Evolutionary conservation across 2,329 filamentous ascomycete genomes (phyloP), one percentile per base, ranked within the genome.

Genomic region (Talaromyces pinophilus): DNA sequence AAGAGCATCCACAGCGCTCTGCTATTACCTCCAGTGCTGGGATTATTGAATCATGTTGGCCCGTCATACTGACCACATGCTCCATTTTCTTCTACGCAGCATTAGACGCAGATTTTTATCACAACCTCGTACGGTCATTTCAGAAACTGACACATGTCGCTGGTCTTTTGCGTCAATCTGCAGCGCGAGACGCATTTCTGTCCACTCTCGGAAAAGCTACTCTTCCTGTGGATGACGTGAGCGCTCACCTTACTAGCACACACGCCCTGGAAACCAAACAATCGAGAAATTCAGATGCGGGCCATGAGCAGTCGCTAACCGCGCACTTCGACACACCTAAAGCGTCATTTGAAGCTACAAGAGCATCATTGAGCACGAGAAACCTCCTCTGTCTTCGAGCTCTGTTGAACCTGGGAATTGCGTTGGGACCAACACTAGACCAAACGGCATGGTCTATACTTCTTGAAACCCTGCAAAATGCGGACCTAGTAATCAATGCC

Each of bases 131-230:
- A 28, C 87, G 95, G 70, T 92, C 94, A 0, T 96, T 98, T 71
- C 95, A 99, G 73, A 93, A 96, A 70, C 92, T 99, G 73, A 91
- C 95, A 0, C 96, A 99, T 75, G 94, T 98, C 2, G 92, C 95
- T 46, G 96, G 95, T 5, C 83, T 99, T 57, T 80, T 99, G 8
- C 88, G 93, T 69, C 85, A 98, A 10, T 83, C 86, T 13, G 97
- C 94, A 0, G 93, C 95, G 0, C 86, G 95, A 70, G 95, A 99
- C 82, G 95, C 95, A 0, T 96, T 99, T 73, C 83, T 99, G 40
- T 98, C 95, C 0, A 97, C 94, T 0, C 82, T 99, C 2, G 93
- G 92, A 0, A 99, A 99, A 79, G 90, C 93, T 52, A 93, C 95
- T 7, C 92, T 98, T 2, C 95, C 95, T 2, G 88, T 92, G 0